Evolutionary conservation across 2,329 filamentous ascomycete species (phyloP).

Genomic region (Fusarium domesticum): DNA sequence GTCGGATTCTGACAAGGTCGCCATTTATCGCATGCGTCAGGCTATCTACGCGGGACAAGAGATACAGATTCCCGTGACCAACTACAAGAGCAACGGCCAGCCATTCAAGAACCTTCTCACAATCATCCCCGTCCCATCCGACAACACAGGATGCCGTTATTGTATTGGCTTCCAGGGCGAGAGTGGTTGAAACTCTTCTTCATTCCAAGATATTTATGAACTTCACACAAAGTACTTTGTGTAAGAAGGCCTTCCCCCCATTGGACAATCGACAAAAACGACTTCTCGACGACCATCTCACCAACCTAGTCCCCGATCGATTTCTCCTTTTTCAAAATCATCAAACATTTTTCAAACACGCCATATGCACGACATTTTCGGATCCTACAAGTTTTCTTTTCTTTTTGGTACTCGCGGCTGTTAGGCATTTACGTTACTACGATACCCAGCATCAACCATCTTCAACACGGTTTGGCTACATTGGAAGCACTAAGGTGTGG

Average conservation of each 20-base stretch:
- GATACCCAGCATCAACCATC: neutral
- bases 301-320: no score
- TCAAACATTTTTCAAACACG: no score
- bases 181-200: conserved; percentile 37
- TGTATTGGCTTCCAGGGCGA: conserved; percentile 81
- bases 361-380: no score
- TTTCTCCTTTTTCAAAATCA: neutral
- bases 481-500: neutral
- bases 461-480: neutral
- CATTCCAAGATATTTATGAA: no score
- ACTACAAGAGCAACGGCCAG: conserved; percentile 78
- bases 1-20: conserved; percentile 41
- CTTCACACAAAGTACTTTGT: no score
- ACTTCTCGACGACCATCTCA: no score
- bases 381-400: no score
- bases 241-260: no score
- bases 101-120: conserved; percentile 78
- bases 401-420: neutral
- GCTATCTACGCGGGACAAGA: conserved; percentile 46
- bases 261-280: no score
- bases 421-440: neutral
- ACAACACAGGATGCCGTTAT: conserved; percentile 63
- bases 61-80: conserved; percentile 58
- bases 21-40: conserved; percentile 52
- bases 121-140: conserved; percentile 77